Conservation (phyloP, 2,329 filamentous ascomycete genomes). For the Coleophoma eucalyptorum region DNA sequence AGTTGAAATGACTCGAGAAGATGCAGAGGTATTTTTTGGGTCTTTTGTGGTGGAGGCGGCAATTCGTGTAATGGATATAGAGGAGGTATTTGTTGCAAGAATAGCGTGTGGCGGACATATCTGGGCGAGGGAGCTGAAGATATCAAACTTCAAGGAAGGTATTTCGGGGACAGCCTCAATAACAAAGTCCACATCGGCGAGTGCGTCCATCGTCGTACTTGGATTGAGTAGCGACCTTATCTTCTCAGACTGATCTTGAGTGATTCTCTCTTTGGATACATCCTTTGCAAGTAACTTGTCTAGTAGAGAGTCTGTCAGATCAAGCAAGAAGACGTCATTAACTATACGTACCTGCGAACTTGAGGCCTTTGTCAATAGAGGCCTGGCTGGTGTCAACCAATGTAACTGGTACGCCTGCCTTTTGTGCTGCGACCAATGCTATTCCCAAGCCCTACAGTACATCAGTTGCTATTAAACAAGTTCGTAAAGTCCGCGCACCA, state of each 20-base stretch:
- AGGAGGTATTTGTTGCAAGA: constrained; percentile 97
- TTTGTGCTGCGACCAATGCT: constrained; percentile 86
- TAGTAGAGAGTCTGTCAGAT: constrained; percentile 25
- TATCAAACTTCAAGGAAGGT: constrained; percentile 77
- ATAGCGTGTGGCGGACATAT: constrained; percentile 83
- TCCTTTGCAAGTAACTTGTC: constrained; percentile 94
- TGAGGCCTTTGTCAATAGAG: constrained; percentile 82
- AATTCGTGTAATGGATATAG: constrained; percentile 94
- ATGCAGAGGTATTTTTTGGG: constrained; percentile 74
- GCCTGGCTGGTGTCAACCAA: constrained; percentile 81
- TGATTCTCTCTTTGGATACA: constrained; percentile 81
- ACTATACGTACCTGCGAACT: constrained; percentile 70
- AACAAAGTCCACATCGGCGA: constrained; percentile 87
- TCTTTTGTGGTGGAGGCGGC: constrained; percentile 80
- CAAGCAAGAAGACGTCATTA: not conserved
- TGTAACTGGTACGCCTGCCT: constrained; percentile 77
- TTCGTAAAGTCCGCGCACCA: constrained; percentile 58
- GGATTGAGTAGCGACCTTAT: constrained; percentile 66
- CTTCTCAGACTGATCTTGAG: constrained; percentile 73
- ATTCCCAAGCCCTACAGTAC: constrained; percentile 79
- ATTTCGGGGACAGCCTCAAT: constrained; percentile 98
- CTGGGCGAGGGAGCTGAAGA: constrained; percentile 79
- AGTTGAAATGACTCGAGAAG: constrained; percentile 87
- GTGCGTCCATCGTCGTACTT: constrained; percentile 70
- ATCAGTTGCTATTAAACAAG: not conserved